Evolutionary conservation across 2,329 filamentous ascomycete species (phyloP).

Genomic region (Magnaporthiopsis incrustans): DNA sequence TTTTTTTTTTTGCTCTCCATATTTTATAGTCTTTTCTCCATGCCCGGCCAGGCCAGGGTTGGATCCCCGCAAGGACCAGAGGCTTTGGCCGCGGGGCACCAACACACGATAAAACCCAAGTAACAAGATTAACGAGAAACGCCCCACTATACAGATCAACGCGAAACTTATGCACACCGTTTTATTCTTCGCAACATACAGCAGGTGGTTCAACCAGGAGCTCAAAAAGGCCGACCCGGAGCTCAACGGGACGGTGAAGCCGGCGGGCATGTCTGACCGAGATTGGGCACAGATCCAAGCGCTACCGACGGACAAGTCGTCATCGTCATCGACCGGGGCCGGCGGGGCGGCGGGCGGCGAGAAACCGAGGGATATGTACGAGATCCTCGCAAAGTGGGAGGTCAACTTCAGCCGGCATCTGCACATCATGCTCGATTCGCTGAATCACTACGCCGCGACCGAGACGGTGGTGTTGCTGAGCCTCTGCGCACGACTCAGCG

Average conservation of each 20-base stretch:
- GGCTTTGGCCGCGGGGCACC: too few species aligned
- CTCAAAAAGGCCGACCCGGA: slow-evolving; percentile 79
- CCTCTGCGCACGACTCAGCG: slow-evolving; percentile 74
- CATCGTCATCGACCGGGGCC: slow-evolving; percentile 23
- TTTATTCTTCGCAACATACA: slow-evolving; percentile 87
- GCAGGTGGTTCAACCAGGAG: slow-evolving; percentile 75
- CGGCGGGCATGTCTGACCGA: slow-evolving; percentile 49
- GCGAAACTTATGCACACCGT: slow-evolving; percentile 96
- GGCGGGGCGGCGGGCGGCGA: slow-evolving; percentile 27
- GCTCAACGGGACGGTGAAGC: slow-evolving; percentile 50
- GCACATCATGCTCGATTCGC: slow-evolving; percentile 85
- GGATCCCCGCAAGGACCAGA: too few species aligned
- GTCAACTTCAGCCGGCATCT: slow-evolving; percentile 86
- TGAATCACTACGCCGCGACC: slow-evolving; percentile 95
- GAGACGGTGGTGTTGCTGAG: slow-evolving; percentile 92
- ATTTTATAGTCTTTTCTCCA: background rate
- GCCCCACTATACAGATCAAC: slow-evolving; percentile 61
- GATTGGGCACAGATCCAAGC: slow-evolving; percentile 53
- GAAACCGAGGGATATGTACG: slow-evolving; percentile 50
- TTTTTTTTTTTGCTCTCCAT: background rate
- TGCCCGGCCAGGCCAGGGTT: too few species aligned
- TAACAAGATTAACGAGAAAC: background rate
- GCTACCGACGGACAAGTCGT: slow-evolving; percentile 32
- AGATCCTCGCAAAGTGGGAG: slow-evolving; percentile 87
- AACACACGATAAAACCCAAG: background rate